Base-by-base conservation (phyloP, 371 early-diverging fungal genomes). In the Circinella minor region DNA sequence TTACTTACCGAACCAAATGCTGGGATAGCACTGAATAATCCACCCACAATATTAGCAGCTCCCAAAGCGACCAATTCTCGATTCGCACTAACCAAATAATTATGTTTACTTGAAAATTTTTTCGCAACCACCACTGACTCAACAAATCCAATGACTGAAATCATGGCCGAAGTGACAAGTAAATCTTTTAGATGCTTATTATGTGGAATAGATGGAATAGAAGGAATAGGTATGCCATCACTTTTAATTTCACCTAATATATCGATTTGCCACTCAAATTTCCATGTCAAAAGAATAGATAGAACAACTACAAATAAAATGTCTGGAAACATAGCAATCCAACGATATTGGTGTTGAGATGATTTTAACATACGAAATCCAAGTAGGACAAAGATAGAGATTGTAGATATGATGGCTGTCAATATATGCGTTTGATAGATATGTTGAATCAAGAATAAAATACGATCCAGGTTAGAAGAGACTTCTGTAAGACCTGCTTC, bases 61-160 rank as follows among this genome's bases (percentile, higher is more conserved):
- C 98, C 98, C 55, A 97, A 74, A 6, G 98, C 98, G 18, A 98
- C 96, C 6, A 63, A 85, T 81, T 98, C 98, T 38, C 97, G 93
- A 77, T 98, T 97, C 9, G 95, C 92, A 11, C 93, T 93, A 36
- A 96, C 92, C 3, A 92, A 79, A 73, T 97, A 96, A 75, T 94
- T 91, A 82, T 96, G 91, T 66, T 91, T 86, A 59, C 88, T 89
- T 0, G 96, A 94, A 72, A 93, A 98, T 11, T 93, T 94, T 74
- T 97, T 95, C 15, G 95, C 91, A 38, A 95, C 92, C 15, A 92
- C 95, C 65, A 97, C 91, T 8, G 94, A 91, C 79, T 97, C 97
- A n/a, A 98, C 96, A 76, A 97, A 96, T 1, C 98, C 99, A 75
- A 97, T 94, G 71, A 95, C 87, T 20, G 96, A 86, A 68, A 96